Conservation (phyloP, 2,329 filamentous ascomycete genomes). For the Aureobasidium mangrovei region DNA sequence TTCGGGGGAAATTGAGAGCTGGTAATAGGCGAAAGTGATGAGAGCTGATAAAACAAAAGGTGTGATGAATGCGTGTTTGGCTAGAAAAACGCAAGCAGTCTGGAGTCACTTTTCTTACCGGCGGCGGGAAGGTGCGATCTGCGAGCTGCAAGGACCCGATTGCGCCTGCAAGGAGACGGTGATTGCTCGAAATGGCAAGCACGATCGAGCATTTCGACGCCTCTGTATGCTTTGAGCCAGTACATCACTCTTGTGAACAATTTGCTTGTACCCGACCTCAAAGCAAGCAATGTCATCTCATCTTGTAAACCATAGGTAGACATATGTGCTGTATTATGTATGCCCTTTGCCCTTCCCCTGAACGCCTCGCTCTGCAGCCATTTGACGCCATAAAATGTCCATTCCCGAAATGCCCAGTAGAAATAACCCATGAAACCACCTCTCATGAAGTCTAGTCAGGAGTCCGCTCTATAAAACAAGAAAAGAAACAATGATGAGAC, state of each 20-base stretch:
- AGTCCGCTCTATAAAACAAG: background rate
- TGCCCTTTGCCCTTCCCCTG: background rate
- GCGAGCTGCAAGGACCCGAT: constrained; percentile 1
- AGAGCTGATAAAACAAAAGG: no score
- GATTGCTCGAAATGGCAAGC: background rate
- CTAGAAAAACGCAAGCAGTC: no score
- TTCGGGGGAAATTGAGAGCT: no score
- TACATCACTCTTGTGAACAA: background rate
- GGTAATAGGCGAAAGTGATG: background rate
- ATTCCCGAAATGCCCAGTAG: background rate
- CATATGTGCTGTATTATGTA: background rate
- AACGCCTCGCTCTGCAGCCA: constrained; percentile 11
- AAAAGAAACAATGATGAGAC: background rate
- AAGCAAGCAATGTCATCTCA: background rate
- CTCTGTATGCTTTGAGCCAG: background rate
- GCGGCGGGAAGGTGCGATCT: background rate
- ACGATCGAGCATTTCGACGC: background rate
- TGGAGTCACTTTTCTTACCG: no score
- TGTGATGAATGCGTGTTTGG: no score
- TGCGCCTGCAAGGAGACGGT: background rate
- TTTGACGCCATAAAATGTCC: background rate
- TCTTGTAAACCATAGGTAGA: background rate
- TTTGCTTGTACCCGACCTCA: background rate
- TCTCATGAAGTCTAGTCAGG: constrained; percentile 1
- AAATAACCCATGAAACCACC: constrained; percentile 1